Conservation (phyloP, 495 filamentous ascomycete genomes). For the Hamigera avellanea region DNA sequence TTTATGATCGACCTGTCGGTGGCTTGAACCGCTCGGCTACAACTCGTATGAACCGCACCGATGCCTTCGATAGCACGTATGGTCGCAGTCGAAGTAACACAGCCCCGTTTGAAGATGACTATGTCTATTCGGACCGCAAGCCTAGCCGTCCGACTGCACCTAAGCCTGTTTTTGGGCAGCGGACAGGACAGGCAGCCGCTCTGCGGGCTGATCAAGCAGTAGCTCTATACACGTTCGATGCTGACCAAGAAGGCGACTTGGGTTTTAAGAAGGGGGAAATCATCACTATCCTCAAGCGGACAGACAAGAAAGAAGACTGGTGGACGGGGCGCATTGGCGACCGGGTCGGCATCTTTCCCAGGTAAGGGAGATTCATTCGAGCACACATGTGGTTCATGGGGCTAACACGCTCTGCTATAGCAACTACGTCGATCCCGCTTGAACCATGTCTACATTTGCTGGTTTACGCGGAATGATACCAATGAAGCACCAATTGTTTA, state of each 20-base stretch:
- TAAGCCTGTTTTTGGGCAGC: slow-evolving; percentile 69
- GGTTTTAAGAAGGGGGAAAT: slow-evolving; percentile 96
- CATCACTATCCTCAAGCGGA: slow-evolving; percentile 94
- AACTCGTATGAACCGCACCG: slow-evolving; percentile 28
- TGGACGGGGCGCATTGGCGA: slow-evolving; percentile 56
- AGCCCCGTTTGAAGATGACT: slow-evolving; percentile 40
- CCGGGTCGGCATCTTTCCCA: slow-evolving; percentile 53
- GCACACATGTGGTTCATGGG: not conserved
- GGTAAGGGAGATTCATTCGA: slow-evolving; percentile 21
- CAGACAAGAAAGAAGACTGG: slow-evolving; percentile 92
- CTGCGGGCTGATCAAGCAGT: slow-evolving; percentile 75
- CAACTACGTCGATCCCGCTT: slow-evolving; percentile 29
- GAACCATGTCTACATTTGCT: slow-evolving; percentile 5
- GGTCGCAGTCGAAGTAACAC: slow-evolving; percentile 36
- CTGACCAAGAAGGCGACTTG: slow-evolving; percentile 85
- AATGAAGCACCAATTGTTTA: too few relatives aligned
- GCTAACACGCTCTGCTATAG: slow-evolving; percentile 13
- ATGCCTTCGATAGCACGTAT: slow-evolving; percentile 40
- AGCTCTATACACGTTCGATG: slow-evolving; percentile 85
- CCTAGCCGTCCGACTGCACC: slow-evolving; percentile 65
- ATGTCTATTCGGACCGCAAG: slow-evolving; percentile 46
- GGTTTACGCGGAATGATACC: slow-evolving; percentile 16
- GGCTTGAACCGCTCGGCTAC: slow-evolving; percentile 39
- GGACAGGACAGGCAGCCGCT: slow-evolving; percentile 38
- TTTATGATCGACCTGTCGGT: slow-evolving; percentile 57